Conservation (phyloP, 202 grass and related monocot species). For the Elaeis oleifera region DNA sequence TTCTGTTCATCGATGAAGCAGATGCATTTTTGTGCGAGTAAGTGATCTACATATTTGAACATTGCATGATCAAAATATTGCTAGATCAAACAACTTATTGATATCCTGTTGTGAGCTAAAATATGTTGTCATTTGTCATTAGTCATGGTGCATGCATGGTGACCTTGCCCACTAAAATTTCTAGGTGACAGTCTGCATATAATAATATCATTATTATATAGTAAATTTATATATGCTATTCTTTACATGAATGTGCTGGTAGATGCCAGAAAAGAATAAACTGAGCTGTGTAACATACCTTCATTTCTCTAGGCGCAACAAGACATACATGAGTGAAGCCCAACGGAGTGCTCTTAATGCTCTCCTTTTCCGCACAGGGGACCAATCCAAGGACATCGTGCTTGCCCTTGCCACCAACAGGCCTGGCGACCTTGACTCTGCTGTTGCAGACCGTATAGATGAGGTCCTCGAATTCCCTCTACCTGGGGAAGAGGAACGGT, state of each 20-base stretch:
- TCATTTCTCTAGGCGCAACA: slow-evolving; percentile 61
- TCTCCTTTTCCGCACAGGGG: slow-evolving; percentile 92
- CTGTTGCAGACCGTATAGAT: slow-evolving; percentile 80
- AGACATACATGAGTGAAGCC: slow-evolving; percentile 99
- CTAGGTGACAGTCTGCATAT: no score
- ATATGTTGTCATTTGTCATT: no score
- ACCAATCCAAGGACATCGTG: slow-evolving; percentile 92
- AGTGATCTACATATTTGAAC: slow-evolving; percentile 24
- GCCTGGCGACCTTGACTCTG: slow-evolving; percentile 87
- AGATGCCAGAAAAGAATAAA: neutral
- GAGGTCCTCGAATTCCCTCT: slow-evolving; percentile 93
- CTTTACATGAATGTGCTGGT: neutral
- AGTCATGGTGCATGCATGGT: no score
- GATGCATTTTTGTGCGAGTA: slow-evolving; percentile 99
- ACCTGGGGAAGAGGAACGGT: slow-evolving; percentile 83
- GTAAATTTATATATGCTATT: no score
- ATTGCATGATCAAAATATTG: no score
- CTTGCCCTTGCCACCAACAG: slow-evolving; percentile 94
- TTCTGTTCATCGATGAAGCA: slow-evolving; percentile 94
- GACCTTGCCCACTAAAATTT: no score
- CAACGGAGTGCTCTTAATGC: slow-evolving; percentile 98
- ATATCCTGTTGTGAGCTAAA: no score
- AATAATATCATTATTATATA: no score
- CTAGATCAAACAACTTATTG: no score
- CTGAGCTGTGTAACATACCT: slow-evolving; percentile 1